Evolutionary conservation across 1,139 yeast species (phyloP), one percentile per base, ranked within the genome.

Genomic region (Blastobotrys malaysiensis): DNA sequence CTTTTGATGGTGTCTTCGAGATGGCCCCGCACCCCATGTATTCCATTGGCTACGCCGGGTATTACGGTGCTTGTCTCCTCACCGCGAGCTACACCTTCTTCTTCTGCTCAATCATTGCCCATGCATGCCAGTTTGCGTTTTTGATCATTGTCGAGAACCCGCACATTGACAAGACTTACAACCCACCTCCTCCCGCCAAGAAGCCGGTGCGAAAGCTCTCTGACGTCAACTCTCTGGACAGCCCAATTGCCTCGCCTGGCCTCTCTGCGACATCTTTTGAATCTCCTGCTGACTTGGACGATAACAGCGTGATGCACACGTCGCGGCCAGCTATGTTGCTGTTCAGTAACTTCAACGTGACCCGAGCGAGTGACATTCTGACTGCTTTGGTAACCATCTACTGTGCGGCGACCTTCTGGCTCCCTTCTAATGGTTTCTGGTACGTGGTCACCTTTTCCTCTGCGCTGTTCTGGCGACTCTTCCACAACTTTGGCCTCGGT

Each of bases 1-100:
- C 88, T 36, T 88, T 88, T 71, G 96, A 89, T 68, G 96, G 96
- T 48, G 96, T 88, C 9, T 88, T 88, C 69, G 95, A 88, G 70
- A 80, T 88, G 80, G 89, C 93, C 13, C 96, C 96, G 45, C 96
- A 88, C 68, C 96, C 96, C 54, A 88, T 88, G 96, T 88, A 88
- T 69, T 87, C 96, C 0, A 86, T 89, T 53, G 96, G 96, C 5
- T 88, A 88, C 68, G 81, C 88, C 53, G 96, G 96, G 1, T 88
- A 86, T 71, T 88, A 88, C 66, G 96, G 96, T 0, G 81, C 87
- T 66, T 90, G 93, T 1, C 73, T 88, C 57, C 84, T 88, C 63
- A 79, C 93, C 2, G 85, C 88, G 59, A 84, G 90, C 36, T 87
- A 88, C 64, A 79, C 86, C 13, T 84, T 88, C 7, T 77, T 88